Conservation (phyloP, 345 rosid genomes). For the Arabidopsis suecica region DNA sequence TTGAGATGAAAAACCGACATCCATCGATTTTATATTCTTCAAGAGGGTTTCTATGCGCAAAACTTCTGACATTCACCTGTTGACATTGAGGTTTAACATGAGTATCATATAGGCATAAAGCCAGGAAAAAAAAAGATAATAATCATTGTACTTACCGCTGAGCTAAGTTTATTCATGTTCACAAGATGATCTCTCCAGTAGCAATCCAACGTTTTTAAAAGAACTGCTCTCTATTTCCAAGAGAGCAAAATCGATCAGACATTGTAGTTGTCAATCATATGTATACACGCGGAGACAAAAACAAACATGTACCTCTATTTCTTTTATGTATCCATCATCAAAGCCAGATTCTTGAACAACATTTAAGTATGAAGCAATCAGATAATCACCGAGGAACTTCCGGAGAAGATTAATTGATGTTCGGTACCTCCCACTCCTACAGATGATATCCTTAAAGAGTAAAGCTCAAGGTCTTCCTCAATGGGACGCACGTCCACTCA, state of each 20-base stretch:
- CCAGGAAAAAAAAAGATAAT: background rate
- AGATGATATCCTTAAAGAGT: constrained; percentile 28
- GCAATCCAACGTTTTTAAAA: constrained; percentile 81
- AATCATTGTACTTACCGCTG: constrained; percentile 62
- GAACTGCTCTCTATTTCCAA: constrained; percentile 76
- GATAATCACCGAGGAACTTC: constrained; percentile 87
- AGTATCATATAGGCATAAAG: constrained; percentile 30
- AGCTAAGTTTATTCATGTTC: constrained; percentile 92
- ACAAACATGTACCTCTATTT: constrained; percentile 68
- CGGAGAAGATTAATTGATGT: constrained; percentile 68
- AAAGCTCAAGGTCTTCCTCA: background rate
- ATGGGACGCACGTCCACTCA: background rate
- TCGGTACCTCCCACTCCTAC: constrained; percentile 73
- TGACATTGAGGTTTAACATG: constrained; percentile 26
- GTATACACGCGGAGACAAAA: background rate
- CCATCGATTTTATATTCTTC: constrained; percentile 99
- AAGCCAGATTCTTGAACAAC: constrained; percentile 74
- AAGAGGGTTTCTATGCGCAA: constrained; percentile 96
- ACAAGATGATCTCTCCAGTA: constrained; percentile 96
- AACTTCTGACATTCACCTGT: constrained; percentile 93
- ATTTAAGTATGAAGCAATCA: constrained; percentile 76
- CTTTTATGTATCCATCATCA: constrained; percentile 76
- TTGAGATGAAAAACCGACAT: constrained; percentile 91
- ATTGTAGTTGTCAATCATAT: constrained; percentile 3
- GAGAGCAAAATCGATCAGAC: constrained; percentile 16